Conservation (phyloP, 1,139 yeast species). For the Candida sanyaensis region DNA sequence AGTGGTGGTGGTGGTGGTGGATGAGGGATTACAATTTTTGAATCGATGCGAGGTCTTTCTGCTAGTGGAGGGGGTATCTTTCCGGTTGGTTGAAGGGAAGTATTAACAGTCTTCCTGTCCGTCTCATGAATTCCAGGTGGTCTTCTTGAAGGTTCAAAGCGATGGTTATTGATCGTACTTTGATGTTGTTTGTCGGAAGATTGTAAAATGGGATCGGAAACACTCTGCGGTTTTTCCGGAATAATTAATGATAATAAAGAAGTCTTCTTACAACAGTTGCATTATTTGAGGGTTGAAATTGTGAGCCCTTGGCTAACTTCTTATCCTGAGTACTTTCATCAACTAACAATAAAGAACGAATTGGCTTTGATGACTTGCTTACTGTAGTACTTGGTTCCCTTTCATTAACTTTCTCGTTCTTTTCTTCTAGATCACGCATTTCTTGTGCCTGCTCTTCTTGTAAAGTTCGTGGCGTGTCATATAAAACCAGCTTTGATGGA, state of each 20-base stretch:
- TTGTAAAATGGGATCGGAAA: background rate
- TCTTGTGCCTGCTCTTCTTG: slow-evolving; percentile 3
- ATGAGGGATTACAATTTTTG: background rate
- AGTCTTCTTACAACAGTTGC: slow-evolving; percentile 1
- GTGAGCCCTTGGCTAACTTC: background rate
- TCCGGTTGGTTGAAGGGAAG: slow-evolving; percentile 2
- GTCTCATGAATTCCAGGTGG: slow-evolving; percentile 1
- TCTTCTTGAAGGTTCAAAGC: slow-evolving; percentile 5
- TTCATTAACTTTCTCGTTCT: background rate
- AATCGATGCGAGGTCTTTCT: background rate
- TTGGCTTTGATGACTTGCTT: background rate
- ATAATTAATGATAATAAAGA: slow-evolving; percentile 3
- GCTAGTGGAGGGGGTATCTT: slow-evolving; percentile 2
- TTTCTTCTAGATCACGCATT: background rate
- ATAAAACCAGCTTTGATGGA: slow-evolving; percentile 7
- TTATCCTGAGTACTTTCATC: slow-evolving; percentile 2
- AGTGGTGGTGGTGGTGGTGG: background rate
- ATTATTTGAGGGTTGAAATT: background rate
- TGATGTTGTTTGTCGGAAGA: slow-evolving; percentile 3
- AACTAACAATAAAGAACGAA: slow-evolving; percentile 3
- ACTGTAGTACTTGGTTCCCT: background rate
- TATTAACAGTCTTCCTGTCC: background rate
- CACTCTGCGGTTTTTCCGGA: slow-evolving; percentile 1
- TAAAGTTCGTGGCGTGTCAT: slow-evolving; percentile 5
- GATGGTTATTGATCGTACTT: background rate